phyloP scores from a whole-genome alignment of 2,329 filamentous ascomycete species.

The Sordariomycetes sp. region DNA sequence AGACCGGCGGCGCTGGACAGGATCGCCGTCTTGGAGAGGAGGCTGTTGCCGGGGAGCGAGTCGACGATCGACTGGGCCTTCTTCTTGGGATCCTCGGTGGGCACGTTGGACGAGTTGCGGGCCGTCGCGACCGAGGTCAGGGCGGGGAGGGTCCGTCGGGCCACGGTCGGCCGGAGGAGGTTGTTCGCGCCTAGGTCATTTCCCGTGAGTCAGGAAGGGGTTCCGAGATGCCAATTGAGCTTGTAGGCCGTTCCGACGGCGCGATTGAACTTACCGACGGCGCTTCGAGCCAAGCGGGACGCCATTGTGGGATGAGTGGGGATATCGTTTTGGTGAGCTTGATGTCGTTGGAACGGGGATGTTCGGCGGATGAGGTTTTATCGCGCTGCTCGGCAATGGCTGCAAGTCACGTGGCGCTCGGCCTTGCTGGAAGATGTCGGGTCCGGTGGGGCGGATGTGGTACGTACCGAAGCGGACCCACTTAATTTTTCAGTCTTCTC shows the following conservation, averaged over 20 bases:
- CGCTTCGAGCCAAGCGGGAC: slow-evolving; percentile 92
- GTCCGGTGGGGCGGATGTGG: background rate
- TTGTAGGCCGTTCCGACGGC: slow-evolving; percentile 7
- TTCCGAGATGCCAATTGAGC: slow-evolving; percentile 17
- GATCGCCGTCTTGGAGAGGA: slow-evolving; percentile 93
- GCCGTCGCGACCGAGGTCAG: slow-evolving; percentile 55
- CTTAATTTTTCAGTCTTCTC: slow-evolving; percentile 9
- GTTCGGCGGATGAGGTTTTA: slow-evolving; percentile 41
- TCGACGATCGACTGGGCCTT: slow-evolving; percentile 96
- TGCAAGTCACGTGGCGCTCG: slow-evolving; percentile 22
- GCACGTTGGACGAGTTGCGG: slow-evolving; percentile 64
- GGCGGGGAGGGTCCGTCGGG: slow-evolving; percentile 65
- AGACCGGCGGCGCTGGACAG: slow-evolving; percentile 86
- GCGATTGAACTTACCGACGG: slow-evolving; percentile 62
- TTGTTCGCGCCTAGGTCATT: slow-evolving; percentile 57
- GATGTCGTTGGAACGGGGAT: slow-evolving; percentile 30
- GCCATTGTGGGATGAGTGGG: slow-evolving; percentile 67
- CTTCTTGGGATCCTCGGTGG: slow-evolving; percentile 83
- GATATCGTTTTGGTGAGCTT: slow-evolving; percentile 36
- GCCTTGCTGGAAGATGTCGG: background rate
- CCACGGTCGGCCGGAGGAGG: slow-evolving; percentile 75
- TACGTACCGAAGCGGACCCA: slow-evolving; percentile 8
- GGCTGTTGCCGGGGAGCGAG: slow-evolving; percentile 79
- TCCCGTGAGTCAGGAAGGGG: slow-evolving; percentile 11
- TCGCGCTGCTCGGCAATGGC: slow-evolving; percentile 28